These are phyloP conservation scores for Penicillium daleae DNA, from an alignment of 495 filamentous ascomycete species.

Conservation along the genomic window DNA sequence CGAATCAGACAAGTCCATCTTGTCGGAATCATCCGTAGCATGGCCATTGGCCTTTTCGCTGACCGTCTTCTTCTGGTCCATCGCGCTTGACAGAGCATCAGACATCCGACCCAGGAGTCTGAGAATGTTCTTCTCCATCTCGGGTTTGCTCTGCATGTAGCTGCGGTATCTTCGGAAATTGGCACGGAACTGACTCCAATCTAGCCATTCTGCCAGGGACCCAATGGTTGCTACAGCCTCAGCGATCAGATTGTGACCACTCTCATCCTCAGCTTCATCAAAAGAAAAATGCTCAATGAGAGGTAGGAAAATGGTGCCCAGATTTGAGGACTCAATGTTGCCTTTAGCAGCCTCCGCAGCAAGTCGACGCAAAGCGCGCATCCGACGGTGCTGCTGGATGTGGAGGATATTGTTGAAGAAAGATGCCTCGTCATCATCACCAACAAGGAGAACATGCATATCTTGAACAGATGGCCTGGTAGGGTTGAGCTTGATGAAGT, in stretches of 20 bases:
- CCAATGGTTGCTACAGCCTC: constrained; percentile 80
- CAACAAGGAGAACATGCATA: constrained; percentile 71
- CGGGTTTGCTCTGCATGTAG: constrained; percentile 78
- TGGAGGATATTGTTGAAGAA: constrained; percentile 94
- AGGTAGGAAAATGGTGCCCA: constrained; percentile 86
- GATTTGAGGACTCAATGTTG: constrained; percentile 69
- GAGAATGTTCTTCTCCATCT: constrained; percentile 83
- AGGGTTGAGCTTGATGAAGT: constrained; percentile 72
- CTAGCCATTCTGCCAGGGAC: constrained; percentile 70
- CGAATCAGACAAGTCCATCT: constrained; percentile 33
- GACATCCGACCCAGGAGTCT: constrained; percentile 78
- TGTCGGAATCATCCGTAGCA: constrained; percentile 35
- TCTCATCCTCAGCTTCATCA: constrained; percentile 71
- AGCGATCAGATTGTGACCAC: constrained; percentile 80
- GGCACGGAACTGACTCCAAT: constrained; percentile 90
- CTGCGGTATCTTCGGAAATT: constrained; percentile 78
- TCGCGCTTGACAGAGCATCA: constrained; percentile 67
- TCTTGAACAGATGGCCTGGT: constrained; percentile 71
- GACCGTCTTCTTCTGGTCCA: constrained; percentile 39
- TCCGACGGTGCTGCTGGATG: constrained; percentile 85
- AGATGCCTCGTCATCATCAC: constrained; percentile 82
- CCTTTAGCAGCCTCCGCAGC: constrained; percentile 64
- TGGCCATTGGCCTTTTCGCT: constrained; percentile 45
- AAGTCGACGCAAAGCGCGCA: constrained; percentile 79
- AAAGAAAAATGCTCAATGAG: constrained; percentile 94